Evolutionary conservation across 345 rosid species (phyloP), one percentile per base, ranked within the genome.

Genomic region (Streptanthus diversifolius): DNA sequence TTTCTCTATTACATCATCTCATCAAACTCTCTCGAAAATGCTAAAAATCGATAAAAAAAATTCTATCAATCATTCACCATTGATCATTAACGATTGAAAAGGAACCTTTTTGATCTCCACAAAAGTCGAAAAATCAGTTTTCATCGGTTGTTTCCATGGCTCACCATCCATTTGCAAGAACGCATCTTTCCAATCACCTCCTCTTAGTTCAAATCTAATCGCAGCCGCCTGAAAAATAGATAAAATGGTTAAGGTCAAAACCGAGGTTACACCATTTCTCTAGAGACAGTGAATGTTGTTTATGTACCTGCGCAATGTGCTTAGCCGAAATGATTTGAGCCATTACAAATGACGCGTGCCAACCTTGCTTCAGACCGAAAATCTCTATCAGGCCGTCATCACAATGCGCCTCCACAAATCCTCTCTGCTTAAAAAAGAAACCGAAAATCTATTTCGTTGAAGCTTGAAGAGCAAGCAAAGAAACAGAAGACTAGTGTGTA

Each of bases 341-440:
- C 99, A 95, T 95, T 18, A 95, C 98, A 55, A 95, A 90, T 22
- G 98, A 95, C 30, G 98, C 97, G 54, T 95, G 99, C 99, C 99
- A 95, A 47, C 89, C 99, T 80, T 95, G 98, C 85, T 95, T 95
- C 48, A 95, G 80, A 27, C 99, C 98, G 47, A 92, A 95, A 36
- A 95, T 90, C 81, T 95, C 99, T 43, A 95, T 82, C 39, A 95
- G 82, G 12, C 99, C 97, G 41, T 95, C 99, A 67, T 88, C 97
- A 33, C 83, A 88, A 74, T 87, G 97, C 19, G 99, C 97, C 84
- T 90, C 91, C 41, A 95, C 95, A 79, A 95, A 95, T 29, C 99
- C 97, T 73, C 75, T 90, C 99, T 95, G 82, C 56, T 0, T 11
- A 11, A 21, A 35, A 55, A n/a, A 52, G 5, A 3, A n/a, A 14